Percentiles rank a stretch among this genome's conserved stretches.
Conservation (phyloP, 108 stramenopile genomes). For the Skeletonema potamos region DNA sequence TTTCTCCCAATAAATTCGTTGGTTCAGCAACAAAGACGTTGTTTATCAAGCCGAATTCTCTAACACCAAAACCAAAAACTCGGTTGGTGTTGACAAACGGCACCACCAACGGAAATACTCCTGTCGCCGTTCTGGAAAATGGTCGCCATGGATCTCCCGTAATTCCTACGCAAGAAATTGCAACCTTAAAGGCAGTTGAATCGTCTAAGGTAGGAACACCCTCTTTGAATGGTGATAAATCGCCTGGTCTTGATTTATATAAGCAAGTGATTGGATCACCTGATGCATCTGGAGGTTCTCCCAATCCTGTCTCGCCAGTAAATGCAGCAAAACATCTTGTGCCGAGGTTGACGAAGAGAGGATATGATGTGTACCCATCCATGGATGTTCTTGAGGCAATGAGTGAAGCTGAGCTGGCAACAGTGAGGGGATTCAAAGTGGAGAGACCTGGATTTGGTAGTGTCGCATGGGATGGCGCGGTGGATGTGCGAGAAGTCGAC, state of each 20-base stretch:
- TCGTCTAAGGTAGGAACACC: constrained; percentile 13
- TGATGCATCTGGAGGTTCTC: constrained; percentile 9
- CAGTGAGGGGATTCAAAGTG: constrained; percentile 79
- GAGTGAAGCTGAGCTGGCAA: constrained; percentile 88
- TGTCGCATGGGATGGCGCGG: constrained; percentile 92
- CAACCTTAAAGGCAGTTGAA: background rate
- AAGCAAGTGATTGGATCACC: constrained; percentile 54
- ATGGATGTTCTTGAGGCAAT: constrained; percentile 56
- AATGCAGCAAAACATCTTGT: constrained; percentile 23
- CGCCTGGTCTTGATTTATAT: constrained; percentile 68
- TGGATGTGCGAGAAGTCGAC: constrained; percentile 87
- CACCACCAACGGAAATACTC: constrained; percentile 12
- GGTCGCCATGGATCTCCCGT: constrained; percentile 30
- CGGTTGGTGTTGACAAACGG: constrained; percentile 53
- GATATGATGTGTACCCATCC: constrained; percentile 82
- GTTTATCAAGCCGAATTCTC: constrained; percentile 56
- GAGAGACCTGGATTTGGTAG: constrained; percentile 71
- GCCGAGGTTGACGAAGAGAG: constrained; percentile 78
- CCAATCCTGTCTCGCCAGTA: constrained; percentile 11
- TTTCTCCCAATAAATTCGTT: constrained; percentile 56
- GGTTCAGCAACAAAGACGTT: constrained; percentile 60
- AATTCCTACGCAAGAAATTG: constrained; percentile 8
- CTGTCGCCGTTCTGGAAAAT: constrained; percentile 25
- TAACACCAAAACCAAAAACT: constrained; percentile 60
- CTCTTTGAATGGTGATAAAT: constrained; percentile 6